Evolutionary conservation across 768 basidiomycete genomes (phyloP), one percentile per base, ranked within the genome.

Genomic region (Auriscalpium orientale): DNA sequence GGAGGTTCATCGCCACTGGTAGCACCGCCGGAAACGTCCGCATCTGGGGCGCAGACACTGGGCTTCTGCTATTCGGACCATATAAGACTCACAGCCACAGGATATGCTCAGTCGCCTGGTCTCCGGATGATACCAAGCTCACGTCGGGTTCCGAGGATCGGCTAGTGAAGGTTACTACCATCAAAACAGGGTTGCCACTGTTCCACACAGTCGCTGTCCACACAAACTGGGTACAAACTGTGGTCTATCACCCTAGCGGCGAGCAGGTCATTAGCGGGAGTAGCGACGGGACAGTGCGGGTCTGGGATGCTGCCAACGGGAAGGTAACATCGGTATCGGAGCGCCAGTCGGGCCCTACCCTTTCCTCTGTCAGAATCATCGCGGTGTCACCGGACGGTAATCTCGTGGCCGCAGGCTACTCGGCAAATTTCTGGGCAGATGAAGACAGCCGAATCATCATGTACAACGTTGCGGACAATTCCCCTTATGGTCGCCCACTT

Each of bases 301-400:
- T 53, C 9, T 59, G 51, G 16, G 51, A 56, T 16, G 55, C 46
- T 13, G 7, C 38, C 13, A 59, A 55, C 0, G 58, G 58, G 36
- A n/a, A 18, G 8, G 46, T 18, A 15, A n/a, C n/a, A n/a, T n/a
- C n/a, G n/a, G 47, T 46, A 9, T 38, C 55, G 22, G 55, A 56
- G 12, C 49, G 44, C 6, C 55, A 34, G 21, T 37, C 46, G 1
- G 55, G 51, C 49, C 58, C 67, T 10, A 54, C 20, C 16, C 5
- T 9, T 13, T 20, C n/a, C n/a, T n/a, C 28, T 28, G 44, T 65
- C 0, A 45, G 37, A 10, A 63, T 61, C 55, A 40, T 68, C 52
- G 65, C 60, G 18, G 59, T 65, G 47, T 69, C 69, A 12, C 60
- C 61, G 38, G 59, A 70, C 63, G 58, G 62, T 10, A 60, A 9